Conservation (phyloP, 257 asterid genomes). For the Ilex aquifolium region DNA sequence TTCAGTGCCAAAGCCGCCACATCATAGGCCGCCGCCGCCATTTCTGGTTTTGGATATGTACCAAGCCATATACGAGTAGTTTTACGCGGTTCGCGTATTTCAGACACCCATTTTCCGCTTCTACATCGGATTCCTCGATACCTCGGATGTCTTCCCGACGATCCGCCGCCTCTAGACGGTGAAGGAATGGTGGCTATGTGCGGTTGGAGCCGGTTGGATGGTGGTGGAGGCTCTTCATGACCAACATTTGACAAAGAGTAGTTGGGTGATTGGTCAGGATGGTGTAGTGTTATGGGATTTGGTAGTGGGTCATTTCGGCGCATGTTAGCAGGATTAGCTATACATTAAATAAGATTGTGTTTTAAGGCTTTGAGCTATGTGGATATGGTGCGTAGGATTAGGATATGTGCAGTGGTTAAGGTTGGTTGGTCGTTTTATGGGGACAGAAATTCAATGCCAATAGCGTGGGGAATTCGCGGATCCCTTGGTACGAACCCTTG, state of each 20-base stretch:
- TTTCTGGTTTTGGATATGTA: conserved; percentile 46
- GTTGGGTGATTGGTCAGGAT: not conserved
- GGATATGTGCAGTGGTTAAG: not conserved
- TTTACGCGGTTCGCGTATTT: conserved; percentile 54
- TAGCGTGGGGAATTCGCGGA: conserved; percentile 50
- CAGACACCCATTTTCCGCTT: conserved; percentile 64
- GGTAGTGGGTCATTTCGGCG: conserved; percentile 1
- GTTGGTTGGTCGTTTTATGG: conserved; percentile 15
- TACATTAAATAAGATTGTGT: no score
- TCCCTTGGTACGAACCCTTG: not conserved
- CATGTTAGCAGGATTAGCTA: not conserved
- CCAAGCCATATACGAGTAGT: conserved; percentile 64
- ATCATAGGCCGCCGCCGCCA: conserved; percentile 68
- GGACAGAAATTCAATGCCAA: not conserved
- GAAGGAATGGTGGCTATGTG: not conserved
- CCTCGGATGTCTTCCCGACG: conserved; percentile 34
- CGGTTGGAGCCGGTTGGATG: not conserved
- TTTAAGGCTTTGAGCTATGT: no score
- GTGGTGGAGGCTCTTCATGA: not conserved
- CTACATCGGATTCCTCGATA: conserved; percentile 46
- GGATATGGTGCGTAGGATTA: not conserved
- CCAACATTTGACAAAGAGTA: not conserved
- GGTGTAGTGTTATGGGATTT: not conserved
- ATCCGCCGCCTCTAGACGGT: conserved; percentile 6
- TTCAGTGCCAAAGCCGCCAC: conserved; percentile 51